Conservation (phyloP, 2,329 filamentous ascomycete species). For the Neoascochyta sp. region DNA sequence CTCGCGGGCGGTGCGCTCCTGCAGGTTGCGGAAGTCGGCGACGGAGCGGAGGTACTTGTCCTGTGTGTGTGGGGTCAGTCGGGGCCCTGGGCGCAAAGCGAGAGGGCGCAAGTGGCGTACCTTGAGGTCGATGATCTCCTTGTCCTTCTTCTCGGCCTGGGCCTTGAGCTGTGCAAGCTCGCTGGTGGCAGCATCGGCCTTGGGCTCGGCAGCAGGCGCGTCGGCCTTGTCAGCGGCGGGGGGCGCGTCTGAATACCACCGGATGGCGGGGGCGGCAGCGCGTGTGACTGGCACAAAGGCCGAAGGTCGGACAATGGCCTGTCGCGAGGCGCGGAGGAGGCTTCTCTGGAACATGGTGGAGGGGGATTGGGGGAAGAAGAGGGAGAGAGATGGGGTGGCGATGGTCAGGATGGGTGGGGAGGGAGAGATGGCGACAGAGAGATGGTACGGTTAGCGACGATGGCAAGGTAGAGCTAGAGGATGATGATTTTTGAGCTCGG, state of each 20-base stretch:
- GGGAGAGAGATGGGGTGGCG: constrained; percentile 1
- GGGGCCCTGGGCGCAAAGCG: constrained; percentile 1
- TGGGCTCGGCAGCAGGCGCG: constrained; percentile 41
- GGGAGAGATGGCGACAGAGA: too few species aligned
- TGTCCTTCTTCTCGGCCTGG: constrained; percentile 68
- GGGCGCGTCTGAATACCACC: constrained; percentile 50
- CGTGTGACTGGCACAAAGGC: constrained; percentile 37
- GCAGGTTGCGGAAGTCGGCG: constrained; percentile 96
- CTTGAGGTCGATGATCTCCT: constrained; percentile 78
- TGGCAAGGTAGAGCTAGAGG: too few species aligned
- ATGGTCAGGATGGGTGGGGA: constrained; percentile 1
- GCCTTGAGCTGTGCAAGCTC: constrained; percentile 49
- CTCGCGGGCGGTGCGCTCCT: constrained; percentile 89
- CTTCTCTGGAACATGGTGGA: constrained; percentile 50
- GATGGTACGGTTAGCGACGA: too few species aligned
- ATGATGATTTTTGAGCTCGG: too few species aligned
- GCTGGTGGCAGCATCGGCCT: constrained; percentile 43
- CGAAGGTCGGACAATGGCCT: constrained; percentile 42
- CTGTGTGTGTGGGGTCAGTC: constrained; percentile 46
- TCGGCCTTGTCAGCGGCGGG: constrained; percentile 41
- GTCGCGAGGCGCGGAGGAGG: constrained; percentile 47
- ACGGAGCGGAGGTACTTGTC: constrained; percentile 92
- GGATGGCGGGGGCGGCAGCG: constrained; percentile 27
- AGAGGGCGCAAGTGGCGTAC: constrained; percentile 47
- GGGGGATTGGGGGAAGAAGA: constrained; percentile 7